These are phyloP conservation scores for Colletotrichum eremochloae DNA, from an alignment of 2,329 filamentous ascomycete genomes.

Conservation along the genomic window DNA sequence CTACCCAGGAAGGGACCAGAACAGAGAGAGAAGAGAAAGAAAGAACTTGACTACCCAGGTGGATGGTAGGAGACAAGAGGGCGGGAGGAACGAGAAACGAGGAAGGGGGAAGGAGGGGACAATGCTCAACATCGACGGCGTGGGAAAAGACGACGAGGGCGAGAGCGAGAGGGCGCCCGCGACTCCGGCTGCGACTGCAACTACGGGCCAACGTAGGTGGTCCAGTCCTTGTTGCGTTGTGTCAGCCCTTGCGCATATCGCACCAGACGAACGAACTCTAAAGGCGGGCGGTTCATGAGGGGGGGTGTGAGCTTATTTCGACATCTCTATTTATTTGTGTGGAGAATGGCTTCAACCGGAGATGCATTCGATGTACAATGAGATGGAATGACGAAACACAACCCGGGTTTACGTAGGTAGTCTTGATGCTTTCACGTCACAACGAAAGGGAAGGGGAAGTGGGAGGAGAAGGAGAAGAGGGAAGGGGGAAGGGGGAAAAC, in stretches of 20 bases:
- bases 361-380: background rate
- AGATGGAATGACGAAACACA: conserved; percentile 21
- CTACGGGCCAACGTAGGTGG: conserved; percentile 35
- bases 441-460: background rate
- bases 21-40: background rate
- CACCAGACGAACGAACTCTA: conserved; percentile 29
- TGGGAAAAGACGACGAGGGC: background rate
- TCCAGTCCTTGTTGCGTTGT: conserved; percentile 18
- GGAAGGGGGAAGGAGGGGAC: conserved; percentile 10
- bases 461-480: background rate
- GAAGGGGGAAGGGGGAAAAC: background rate
- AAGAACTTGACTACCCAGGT: background rate
- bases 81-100: background rate
- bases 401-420: background rate
- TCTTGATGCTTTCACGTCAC: background rate
- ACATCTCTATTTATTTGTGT: conserved; percentile 21
- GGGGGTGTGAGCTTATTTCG: conserved; percentile 39
- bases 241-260: conserved; percentile 19
- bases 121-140: conserved; percentile 1
- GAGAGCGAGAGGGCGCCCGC: background rate
- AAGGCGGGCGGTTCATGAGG: conserved; percentile 12
- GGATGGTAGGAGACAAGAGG: background rate
- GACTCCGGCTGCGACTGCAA: conserved; percentile 9
- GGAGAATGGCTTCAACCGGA: background rate
- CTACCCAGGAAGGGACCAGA: background rate